Conservation (phyloP, 176 grass and related monocot genomes). For the Eragrostis curvula region DNA sequence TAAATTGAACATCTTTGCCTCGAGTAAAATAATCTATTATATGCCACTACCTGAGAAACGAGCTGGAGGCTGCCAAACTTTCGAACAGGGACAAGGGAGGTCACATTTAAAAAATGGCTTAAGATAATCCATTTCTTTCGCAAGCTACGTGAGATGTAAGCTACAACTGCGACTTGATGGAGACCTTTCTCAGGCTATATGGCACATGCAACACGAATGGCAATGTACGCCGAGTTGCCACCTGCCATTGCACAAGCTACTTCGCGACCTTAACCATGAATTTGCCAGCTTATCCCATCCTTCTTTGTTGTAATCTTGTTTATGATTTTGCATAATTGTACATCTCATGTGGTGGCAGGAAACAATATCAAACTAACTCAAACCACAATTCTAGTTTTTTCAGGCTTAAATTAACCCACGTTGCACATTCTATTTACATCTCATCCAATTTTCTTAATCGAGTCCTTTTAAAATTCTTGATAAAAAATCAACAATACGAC, state of each 20-base stretch:
- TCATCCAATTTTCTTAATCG: not conserved
- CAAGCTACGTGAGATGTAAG: not conserved
- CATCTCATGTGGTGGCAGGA: not conserved
- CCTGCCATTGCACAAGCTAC: not conserved
- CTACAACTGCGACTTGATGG: not conserved
- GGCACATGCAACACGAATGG: constrained; percentile 16
- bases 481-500: not conserved
- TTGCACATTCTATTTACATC: not conserved
- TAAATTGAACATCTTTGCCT: constrained; percentile 21
- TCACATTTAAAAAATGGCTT: too few relatives aligned
- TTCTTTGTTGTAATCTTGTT: not conserved
- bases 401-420: not conserved
- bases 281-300: not conserved
- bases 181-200: not conserved
- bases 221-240: not conserved
- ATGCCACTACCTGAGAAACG: not conserved
- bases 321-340: not conserved
- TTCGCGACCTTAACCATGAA: not conserved
- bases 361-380: not conserved
- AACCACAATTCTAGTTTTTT: not conserved
- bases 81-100: not conserved
- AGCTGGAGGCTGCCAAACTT: not conserved
- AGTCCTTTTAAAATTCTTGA: not conserved
- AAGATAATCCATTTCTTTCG: not conserved
- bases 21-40: constrained; percentile 6